These are phyloP conservation scores for Fraxinus floribunda DNA, from an alignment of 305 asterid genomes.

Conservation along the genomic window DNA sequence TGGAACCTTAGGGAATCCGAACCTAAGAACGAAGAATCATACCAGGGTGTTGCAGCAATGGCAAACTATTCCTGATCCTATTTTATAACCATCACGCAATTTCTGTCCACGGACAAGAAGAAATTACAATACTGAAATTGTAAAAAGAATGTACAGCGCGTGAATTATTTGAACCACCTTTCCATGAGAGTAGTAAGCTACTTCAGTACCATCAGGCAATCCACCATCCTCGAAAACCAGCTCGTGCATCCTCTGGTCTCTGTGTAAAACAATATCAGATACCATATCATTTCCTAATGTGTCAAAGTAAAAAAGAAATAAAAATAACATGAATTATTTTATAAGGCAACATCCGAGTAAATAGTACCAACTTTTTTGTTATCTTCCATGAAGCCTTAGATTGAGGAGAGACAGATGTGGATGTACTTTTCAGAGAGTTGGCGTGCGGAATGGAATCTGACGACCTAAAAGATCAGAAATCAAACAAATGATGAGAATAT, in stretches of 20 bases:
- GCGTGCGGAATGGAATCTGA: conserved; percentile 18
- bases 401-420: conserved; percentile 29
- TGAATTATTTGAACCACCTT: conserved; percentile 54
- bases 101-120: conserved; percentile 44
- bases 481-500: neutral
- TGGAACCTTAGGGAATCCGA: conserved; percentile 19
- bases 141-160: conserved; percentile 1
- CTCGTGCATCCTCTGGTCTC: conserved; percentile 94
- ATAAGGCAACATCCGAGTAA: neutral
- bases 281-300: conserved; percentile 12
- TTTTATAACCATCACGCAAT: conserved; percentile 86
- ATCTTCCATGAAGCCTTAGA: conserved; percentile 45
- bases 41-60: conserved; percentile 91
- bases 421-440: conserved; percentile 31
- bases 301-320: conserved; percentile 12
- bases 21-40: conserved; percentile 26
- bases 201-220: conserved; percentile 93
- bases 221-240: conserved; percentile 89
- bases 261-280: conserved; percentile 29
- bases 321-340: conserved; percentile 1
- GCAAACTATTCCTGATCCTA: conserved; percentile 86
- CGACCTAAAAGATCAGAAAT: conserved; percentile 27
- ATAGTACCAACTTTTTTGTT: conserved; percentile 45
- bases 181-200: conserved; percentile 90
- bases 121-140: conserved; percentile 24